Percentiles rank a stretch among this genome's conserved stretches.
Conservation (phyloP, 2,329 filamentous ascomycete genomes). For the Myriosclerotinia duriaeana region DNA sequence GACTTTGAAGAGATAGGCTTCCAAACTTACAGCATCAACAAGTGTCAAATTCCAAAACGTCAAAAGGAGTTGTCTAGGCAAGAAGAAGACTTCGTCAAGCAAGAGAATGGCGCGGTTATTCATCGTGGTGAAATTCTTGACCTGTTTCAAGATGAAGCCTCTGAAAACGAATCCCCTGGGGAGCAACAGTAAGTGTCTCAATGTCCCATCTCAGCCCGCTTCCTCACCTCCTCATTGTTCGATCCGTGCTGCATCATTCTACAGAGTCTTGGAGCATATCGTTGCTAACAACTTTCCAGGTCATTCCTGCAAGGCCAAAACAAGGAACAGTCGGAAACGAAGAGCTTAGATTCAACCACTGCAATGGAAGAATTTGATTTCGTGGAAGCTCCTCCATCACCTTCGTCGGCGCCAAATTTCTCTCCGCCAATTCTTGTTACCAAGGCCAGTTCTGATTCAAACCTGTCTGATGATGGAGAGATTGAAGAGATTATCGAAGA, state of each 20-base stretch:
- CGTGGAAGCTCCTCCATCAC: background rate
- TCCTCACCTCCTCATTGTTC: no score
- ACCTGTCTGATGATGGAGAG: constrained; percentile 7
- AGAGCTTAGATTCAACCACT: background rate
- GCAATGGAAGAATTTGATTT: background rate
- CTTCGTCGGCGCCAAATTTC: background rate
- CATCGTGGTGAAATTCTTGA: constrained; percentile 41
- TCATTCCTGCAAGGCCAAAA: background rate
- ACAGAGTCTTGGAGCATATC: no score
- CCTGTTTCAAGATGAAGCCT: constrained; percentile 34
- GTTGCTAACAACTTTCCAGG: no score
- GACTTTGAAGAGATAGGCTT: constrained; percentile 34
- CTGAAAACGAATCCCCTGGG: background rate
- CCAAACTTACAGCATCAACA: constrained; percentile 26
- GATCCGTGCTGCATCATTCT: no score
- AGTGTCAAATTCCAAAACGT: constrained; percentile 17
- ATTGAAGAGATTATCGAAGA: constrained; percentile 12
- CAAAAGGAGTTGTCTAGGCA: constrained; percentile 10
- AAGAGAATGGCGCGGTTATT: constrained; percentile 37
- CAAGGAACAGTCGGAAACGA: background rate
- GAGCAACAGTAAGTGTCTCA: background rate
- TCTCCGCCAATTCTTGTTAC: background rate
- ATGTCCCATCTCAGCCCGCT: no score
- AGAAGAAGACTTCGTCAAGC: constrained; percentile 37
- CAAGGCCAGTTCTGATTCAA: background rate